Evolutionary conservation across 805 yeast species (phyloP).

Genomic region (Metschnikowia colocasiae): DNA sequence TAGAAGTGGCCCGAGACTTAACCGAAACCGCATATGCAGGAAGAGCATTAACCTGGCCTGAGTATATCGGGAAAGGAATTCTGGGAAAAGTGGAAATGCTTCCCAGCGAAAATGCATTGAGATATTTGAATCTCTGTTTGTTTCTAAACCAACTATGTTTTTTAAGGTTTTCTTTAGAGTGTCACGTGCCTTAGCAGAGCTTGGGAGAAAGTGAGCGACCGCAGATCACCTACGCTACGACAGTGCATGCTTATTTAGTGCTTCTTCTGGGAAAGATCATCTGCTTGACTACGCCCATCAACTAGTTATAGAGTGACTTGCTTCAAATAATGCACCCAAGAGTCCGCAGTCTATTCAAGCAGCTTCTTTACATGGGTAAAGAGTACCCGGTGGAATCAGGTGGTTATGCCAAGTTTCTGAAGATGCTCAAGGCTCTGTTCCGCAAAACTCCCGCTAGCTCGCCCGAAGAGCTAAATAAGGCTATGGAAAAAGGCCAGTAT

Average conservation of each 20-base stretch:
- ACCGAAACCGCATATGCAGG: neutral
- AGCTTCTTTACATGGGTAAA: slow-evolving; percentile 31
- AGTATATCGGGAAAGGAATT: neutral
- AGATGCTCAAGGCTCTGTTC: slow-evolving; percentile 21
- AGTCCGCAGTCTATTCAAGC: slow-evolving; percentile 20
- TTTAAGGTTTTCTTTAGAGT: neutral
- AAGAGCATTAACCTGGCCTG: neutral
- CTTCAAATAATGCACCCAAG: slow-evolving; percentile 11
- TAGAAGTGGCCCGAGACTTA: neutral
- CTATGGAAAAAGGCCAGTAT: slow-evolving; percentile 29
- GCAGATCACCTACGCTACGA: neutral
- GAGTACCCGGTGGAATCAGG: slow-evolving; percentile 34
- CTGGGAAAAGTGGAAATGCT: neutral
- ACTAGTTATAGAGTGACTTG: neutral
- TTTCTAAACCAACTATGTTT: neutral
- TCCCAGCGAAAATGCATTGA: no score
- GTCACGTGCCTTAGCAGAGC: neutral
- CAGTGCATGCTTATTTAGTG: neutral
- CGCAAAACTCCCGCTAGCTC: slow-evolving; percentile 13
- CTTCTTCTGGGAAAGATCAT: neutral
- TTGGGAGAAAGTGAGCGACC: neutral
- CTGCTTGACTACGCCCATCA: neutral
- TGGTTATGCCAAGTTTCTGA: slow-evolving; percentile 26
- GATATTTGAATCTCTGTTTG: neutral
- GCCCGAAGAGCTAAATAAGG: slow-evolving; percentile 20